Evolutionary conservation across 2,329 filamentous ascomycete species (phyloP).

Genomic region (Phoma herbarum): DNA sequence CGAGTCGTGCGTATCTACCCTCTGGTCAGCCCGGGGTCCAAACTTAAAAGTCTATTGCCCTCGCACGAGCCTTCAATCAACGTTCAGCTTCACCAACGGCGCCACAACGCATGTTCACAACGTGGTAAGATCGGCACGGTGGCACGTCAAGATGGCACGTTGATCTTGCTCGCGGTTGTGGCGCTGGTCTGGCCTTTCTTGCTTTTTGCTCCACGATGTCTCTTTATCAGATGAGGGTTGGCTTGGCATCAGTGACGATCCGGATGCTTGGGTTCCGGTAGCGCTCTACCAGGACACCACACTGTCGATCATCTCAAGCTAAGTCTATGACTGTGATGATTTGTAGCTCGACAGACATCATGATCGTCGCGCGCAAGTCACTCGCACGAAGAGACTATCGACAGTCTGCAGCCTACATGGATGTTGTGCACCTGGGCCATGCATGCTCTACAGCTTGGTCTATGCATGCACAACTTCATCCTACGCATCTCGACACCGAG

Average conservation of each 20-base stretch:
- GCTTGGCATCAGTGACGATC: background rate
- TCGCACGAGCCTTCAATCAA: slow-evolving; percentile 1
- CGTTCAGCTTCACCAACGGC: slow-evolving; percentile 2
- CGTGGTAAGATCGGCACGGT: background rate
- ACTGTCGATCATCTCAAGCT: background rate
- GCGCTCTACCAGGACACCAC: background rate
- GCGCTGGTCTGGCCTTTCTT: background rate
- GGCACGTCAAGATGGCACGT: slow-evolving; percentile 1
- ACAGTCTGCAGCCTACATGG: background rate
- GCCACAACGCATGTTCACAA: background rate
- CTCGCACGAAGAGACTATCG: background rate
- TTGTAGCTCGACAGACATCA: background rate
- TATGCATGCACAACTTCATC: background rate
- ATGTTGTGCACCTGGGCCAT: background rate
- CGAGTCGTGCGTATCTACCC: background rate
- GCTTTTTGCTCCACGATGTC: background rate
- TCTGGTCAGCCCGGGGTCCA: background rate
- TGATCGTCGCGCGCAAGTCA: background rate
- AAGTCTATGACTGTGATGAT: background rate
- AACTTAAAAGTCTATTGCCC: slow-evolving; percentile 3
- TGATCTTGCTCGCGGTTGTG: background rate
- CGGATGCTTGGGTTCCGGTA: background rate
- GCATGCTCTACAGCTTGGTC: background rate
- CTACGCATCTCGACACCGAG: background rate
- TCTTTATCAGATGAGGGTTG: background rate